These are phyloP conservation scores for Suillus alpinus DNA, from an alignment of 768 basidiomycete species.

Conservation along the genomic window DNA sequence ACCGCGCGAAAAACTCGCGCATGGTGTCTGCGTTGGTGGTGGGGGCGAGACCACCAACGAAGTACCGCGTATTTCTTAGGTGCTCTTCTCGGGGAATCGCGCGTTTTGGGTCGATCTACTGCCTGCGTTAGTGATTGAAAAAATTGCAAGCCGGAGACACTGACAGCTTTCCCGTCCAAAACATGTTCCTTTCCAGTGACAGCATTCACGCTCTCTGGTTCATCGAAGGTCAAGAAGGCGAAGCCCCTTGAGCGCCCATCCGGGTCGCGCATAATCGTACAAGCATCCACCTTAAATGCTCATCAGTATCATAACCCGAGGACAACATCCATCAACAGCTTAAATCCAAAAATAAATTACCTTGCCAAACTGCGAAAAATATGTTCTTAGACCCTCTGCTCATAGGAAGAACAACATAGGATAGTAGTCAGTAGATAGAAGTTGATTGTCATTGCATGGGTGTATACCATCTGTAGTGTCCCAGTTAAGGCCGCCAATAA, in stretches of 20 bases:
- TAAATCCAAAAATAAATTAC: slow-evolving; percentile 30
- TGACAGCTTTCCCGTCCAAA: slow-evolving; percentile 76
- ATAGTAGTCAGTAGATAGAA: slow-evolving; percentile 24
- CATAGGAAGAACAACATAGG: slow-evolving; percentile 20
- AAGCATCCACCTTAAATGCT: slow-evolving; percentile 61
- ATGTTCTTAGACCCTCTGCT: slow-evolving; percentile 60
- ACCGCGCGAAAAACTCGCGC: slow-evolving; percentile 65
- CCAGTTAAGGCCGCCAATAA: slow-evolving; percentile 89
- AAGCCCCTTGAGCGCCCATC: slow-evolving; percentile 76
- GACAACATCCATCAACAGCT: background rate
- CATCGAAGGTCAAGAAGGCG: slow-evolving; percentile 81
- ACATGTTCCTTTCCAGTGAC: slow-evolving; percentile 68
- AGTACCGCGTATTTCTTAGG: slow-evolving; percentile 71
- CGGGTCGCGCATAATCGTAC: slow-evolving; percentile 84
- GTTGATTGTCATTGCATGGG: slow-evolving; percentile 23
- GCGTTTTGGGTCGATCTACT: slow-evolving; percentile 83
- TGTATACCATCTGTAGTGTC: slow-evolving; percentile 84
- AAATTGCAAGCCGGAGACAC: slow-evolving; percentile 16
- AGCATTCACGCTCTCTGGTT: slow-evolving; percentile 56
- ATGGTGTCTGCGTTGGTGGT: slow-evolving; percentile 69
- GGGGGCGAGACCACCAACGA: slow-evolving; percentile 74
- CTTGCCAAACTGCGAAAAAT: slow-evolving; percentile 81
- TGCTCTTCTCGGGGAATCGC: slow-evolving; percentile 85
- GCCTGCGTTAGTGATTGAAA: background rate
- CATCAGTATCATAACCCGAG: slow-evolving; percentile 11